Base-by-base conservation (phyloP, 257 asterid genomes). In the Solanum ossicruentum region DNA sequence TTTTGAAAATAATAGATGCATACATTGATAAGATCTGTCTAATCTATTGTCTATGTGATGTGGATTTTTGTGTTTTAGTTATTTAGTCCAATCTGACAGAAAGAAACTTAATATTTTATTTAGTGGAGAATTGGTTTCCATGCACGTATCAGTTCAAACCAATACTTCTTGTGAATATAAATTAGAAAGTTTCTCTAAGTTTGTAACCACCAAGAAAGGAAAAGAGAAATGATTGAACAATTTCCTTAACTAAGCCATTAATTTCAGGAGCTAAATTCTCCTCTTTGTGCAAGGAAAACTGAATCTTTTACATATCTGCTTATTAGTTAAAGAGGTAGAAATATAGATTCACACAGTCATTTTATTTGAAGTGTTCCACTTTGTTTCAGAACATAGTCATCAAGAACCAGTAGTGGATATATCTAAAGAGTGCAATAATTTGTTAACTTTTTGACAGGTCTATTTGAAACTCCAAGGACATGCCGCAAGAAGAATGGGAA, bases 381-480 rank as follows among this genome's bases (percentile, higher is more conserved):
- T 11, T 73, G 41, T 21, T 73, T 49, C 41, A 75, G 20, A 75
- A 75, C 61, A 75, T 75, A 21, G 15, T 45, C 41, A 15, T 47
- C 58, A 47, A 73, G 83, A 73, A 56, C 83, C 86, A 20, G 32
- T 85, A 73, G 84, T 83, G 28, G 72, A 85, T 47, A 36, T 55
- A 85, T 71, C 54, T 63, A 36, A 7, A 12, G 54, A 73, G 57
- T 47, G 60, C 83, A 86, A 61, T n/a, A 52, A 49, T 86, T 84
- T 73, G 88, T 49, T 84, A 41, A 87, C 57, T 83, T 84, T 84
- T 47, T 89, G 84, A 84, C 88, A 96, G 99, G 94, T 96, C 49
- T 93, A 96, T 92, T 91, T 96, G 88, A 93, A 93, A 82, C 90
- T 95, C 88, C 99, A 93, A 92, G 90, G 90, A 2, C 97, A 92